phyloP scores from a whole-genome alignment of 768 basidiomycete species.

The Coprinellus aureogranulatus region DNA sequence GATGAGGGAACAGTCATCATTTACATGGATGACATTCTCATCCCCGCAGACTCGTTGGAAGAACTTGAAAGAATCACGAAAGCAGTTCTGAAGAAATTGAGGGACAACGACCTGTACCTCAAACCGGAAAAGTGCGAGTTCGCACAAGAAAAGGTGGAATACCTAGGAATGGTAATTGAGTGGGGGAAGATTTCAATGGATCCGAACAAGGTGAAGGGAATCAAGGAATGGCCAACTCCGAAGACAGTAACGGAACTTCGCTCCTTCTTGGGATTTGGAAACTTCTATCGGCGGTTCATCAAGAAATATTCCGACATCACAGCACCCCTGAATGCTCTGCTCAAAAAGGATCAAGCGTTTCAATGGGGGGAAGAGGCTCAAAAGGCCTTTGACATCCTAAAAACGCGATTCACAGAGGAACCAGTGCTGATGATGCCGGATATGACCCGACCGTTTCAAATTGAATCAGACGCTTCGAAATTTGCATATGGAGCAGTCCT shows the following conservation, averaged over 20 bases:
- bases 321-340: conserved; percentile 25
- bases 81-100: conserved; percentile 1
- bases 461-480: conserved; percentile 31
- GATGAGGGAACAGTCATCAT: conserved; percentile 35
- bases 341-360: conserved; percentile 23
- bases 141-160: conserved; percentile 18
- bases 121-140: conserved; percentile 39
- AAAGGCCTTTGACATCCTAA: conserved; percentile 27
- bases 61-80: conserved; percentile 10
- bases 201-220: conserved; percentile 30
- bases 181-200: conserved; percentile 33
- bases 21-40: conserved; percentile 20
- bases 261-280: conserved; percentile 42
- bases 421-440: conserved; percentile 24
- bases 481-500: conserved; percentile 31
- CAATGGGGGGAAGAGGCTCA: conserved; percentile 22
- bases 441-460: conserved; percentile 15
- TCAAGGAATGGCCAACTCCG: conserved; percentile 39
- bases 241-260: conserved; percentile 28
- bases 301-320: conserved; percentile 25
- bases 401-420: conserved; percentile 19
- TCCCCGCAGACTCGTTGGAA: conserved; percentile 27
- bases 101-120: conserved; percentile 26
- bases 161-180: conserved; percentile 32
- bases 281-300: conserved; percentile 38